Conservation (phyloP, 176 grass and related monocot species). For the Ananas comosus region DNA sequence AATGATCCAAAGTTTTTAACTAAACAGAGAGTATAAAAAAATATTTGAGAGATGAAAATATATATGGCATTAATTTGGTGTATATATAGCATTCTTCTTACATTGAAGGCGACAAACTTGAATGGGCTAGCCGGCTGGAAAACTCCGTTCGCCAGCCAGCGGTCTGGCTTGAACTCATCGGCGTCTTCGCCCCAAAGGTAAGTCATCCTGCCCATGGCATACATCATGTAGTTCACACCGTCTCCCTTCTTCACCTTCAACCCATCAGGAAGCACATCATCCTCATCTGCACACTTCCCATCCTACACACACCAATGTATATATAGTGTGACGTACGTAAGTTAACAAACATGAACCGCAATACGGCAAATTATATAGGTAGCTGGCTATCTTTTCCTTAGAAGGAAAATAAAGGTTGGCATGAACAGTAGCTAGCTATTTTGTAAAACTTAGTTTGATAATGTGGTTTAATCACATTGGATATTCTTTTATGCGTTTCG, state of each 20-base stretch:
- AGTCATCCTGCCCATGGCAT: constrained; percentile 59
- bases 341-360: too few relatives aligned
- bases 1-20: background rate
- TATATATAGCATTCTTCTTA: background rate
- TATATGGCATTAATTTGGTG: background rate
- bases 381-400: too few relatives aligned
- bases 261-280: constrained; percentile 45
- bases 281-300: constrained; percentile 37
- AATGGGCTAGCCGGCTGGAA: constrained; percentile 51
- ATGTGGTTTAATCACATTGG: too few relatives aligned
- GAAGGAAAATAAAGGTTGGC: too few relatives aligned
- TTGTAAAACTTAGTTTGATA: too few relatives aligned
- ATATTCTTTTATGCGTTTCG: too few relatives aligned
- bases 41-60: background rate
- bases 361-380: too few relatives aligned
- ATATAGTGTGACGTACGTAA: too few relatives aligned
- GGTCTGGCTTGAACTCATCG: constrained; percentile 41
- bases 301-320: constrained; percentile 26
- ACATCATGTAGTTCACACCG: constrained; percentile 38
- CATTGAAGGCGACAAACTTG: constrained; percentile 57
- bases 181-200: constrained; percentile 60
- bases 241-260: constrained; percentile 36
- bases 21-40: constrained; percentile 1
- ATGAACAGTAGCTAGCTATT: too few relatives aligned
- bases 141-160: constrained; percentile 48